Conservation (phyloP, 2,329 filamentous ascomycete species). For the Alternaria consortialis region DNA sequence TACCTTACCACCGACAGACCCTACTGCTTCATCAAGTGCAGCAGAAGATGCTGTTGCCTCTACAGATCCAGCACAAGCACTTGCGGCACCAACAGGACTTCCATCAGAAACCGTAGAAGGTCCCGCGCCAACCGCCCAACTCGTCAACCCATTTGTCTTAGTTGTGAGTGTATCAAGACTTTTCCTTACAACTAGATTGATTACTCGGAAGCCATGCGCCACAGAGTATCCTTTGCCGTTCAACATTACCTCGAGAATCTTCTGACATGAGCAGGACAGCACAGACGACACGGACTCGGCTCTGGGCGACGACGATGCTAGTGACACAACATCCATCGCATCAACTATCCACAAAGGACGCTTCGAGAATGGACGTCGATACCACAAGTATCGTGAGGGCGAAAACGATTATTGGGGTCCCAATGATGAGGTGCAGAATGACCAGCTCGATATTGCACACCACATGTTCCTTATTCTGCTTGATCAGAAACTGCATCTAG, state of each 20-base stretch:
- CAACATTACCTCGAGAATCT: background rate
- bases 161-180: slow-evolving; percentile 12
- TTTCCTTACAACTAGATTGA: background rate
- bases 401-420: slow-evolving; percentile 45
- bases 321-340: slow-evolving; percentile 44
- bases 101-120: slow-evolving; percentile 11
- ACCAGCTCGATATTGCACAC: slow-evolving; percentile 42
- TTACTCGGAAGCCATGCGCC: background rate
- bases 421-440: slow-evolving; percentile 41
- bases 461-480: slow-evolving; percentile 38
- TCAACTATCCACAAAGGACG: slow-evolving; percentile 43
- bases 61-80: background rate
- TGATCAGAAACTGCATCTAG: slow-evolving; percentile 34
- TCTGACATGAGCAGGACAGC: slow-evolving; percentile 12
- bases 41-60: background rate
- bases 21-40: background rate
- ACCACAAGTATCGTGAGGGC: slow-evolving; percentile 44
- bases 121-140: slow-evolving; percentile 17
- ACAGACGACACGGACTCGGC: slow-evolving; percentile 33
- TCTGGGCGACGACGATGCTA: slow-evolving; percentile 17
- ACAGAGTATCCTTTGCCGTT: background rate
- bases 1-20: background rate
- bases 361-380: slow-evolving; percentile 45
- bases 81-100: background rate
- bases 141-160: slow-evolving; percentile 19